Base-by-base conservation (phyloP, 2,329 filamentous ascomycete genomes). In the Teratosphaeria pseudoeucalypti region DNA sequence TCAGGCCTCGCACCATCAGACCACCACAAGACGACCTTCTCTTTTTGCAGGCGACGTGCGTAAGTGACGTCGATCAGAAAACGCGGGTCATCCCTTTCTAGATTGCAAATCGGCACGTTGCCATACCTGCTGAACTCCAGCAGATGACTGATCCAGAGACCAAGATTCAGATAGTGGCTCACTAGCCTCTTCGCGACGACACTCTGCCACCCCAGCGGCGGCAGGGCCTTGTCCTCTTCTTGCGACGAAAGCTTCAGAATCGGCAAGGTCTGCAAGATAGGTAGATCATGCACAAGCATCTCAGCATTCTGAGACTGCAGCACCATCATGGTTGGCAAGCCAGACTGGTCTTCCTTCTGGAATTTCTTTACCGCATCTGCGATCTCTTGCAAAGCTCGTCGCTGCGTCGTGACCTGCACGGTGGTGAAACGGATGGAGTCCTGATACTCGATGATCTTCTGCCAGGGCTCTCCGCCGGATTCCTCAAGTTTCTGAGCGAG, bases 11-110 rank as follows among this genome's bases (percentile, higher is more conserved):
- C 85, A 6, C 87, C 86, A 10, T 84, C 81, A 19, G 92, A 97
- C 94, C 94, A 99, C 94, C 94, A 99, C 6, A 99, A 79, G 6
- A 99, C 89, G 1, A 99, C 90, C 60, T 92, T 91, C 70, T 92
- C 96, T 65, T 89, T 87, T 69, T 96, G 90, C 57, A 99, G 78
- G 19, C 92, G 84, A 59, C 95, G 82, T 0, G 94, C 94, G 72
- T 97, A 99, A 0, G 92, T 89, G 58, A 99, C 85, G 71, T 99
- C 94, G 66, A 99, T 99, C 58, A 99, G 77, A 76, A 94, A 97
- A 2, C 90, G 85, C 32, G 94, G 92, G 68, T 99, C 94, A 65
- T 97, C 94, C 52, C 87, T 86, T 72, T 97, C 94, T 34, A 99
- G 78, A 68, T 99, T 99, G 75, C 94, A 97, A 7, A 99, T 80